Percentiles rank a stretch among this genome's conserved stretches.
phyloP scores from a whole-genome alignment of 306 rosid species.

The Glycyrrhiza uralensis region DNA sequence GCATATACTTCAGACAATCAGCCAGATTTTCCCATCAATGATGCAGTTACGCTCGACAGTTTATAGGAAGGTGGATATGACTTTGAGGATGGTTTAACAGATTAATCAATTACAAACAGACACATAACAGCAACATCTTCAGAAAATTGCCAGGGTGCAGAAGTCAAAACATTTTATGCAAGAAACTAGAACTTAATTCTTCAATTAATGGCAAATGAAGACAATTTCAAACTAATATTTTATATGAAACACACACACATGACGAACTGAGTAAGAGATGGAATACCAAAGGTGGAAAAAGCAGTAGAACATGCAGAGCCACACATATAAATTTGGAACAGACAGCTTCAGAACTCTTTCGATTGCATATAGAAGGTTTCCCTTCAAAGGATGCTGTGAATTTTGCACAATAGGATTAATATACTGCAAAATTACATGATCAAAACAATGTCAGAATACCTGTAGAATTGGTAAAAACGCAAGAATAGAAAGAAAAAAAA shows the following conservation, averaged over 20 bases:
- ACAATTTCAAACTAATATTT: not conserved
- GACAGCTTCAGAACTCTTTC: constrained; percentile 98
- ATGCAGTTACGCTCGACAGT: not conserved
- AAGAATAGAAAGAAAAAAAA: constrained; percentile 4
- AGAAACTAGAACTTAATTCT: constrained; percentile 4
- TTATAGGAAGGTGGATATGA: constrained; percentile 5
- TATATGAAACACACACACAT: not conserved
- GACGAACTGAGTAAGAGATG: constrained; percentile 13
- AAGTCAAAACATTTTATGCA: constrained; percentile 9
- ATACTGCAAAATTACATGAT: constrained; percentile 64
- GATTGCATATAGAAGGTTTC: constrained; percentile 68
- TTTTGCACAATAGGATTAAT: constrained; percentile 88
- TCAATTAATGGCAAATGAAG: constrained; percentile 10
- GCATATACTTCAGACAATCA: constrained; percentile 15
- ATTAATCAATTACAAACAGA: not conserved
- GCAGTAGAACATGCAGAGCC: constrained; percentile 99
- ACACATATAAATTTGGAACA: constrained; percentile 92
- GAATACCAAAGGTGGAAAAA: constrained; percentile 88
- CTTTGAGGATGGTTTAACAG: constrained; percentile 3
- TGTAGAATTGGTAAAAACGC: not conserved
- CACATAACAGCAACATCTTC: not conserved
- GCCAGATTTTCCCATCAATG: not conserved
- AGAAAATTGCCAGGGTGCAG: not conserved
- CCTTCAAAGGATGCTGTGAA: constrained; percentile 95
- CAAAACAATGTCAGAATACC: constrained; percentile 30